Base-by-base conservation (phyloP, 306 rosid species). In the Rosa lucieae region DNA sequence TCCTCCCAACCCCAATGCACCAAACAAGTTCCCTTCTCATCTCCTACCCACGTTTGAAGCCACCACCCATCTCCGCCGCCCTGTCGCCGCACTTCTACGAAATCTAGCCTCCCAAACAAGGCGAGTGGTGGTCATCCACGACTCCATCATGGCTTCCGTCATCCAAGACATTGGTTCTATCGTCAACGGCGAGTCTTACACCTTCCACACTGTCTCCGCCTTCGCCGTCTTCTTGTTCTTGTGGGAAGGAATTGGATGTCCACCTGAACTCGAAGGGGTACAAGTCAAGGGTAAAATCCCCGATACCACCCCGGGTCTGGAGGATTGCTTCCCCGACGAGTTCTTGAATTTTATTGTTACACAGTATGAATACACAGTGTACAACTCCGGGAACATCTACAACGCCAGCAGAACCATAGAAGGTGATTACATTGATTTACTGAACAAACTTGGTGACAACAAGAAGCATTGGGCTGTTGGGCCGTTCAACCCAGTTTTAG, bases 401-500 rank as follows among this genome's bases (percentile, higher is more conserved):
- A 89, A 89, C 73, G 84, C 96, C 20, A 74, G 87, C 32, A 82
- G 83, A 59, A 82, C 77, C 5, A 77, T 92, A 26, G 97, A 92
- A 69, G 72, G 75, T 5, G 80, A 88, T 42, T 89, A 83, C 75
- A 71, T 88, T 53, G 92, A 88, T 61, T 73, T 89, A 10, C 76
- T 83, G 18, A 73, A 85, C 73, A 69, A 32, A 3, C 78, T 86
- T 10, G 70, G 77, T 4, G 68, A 46, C 4, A 44, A 58, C 61
- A 83, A 83, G 65, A 81, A 69, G 78, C 89, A 89, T 49, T 89
- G 93, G 93, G 96, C 92, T 8, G 49, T 92, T 1, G 97, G 96
- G 5, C 91, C 96, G 2, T 88, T 92, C 76, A 88, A 89, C 63
- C 96, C 96, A 8, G 62, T 78, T 5, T 18, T 56, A 10, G 47